Conservation (phyloP, 805 yeast genomes). For the Ogataea nonfermentans region DNA sequence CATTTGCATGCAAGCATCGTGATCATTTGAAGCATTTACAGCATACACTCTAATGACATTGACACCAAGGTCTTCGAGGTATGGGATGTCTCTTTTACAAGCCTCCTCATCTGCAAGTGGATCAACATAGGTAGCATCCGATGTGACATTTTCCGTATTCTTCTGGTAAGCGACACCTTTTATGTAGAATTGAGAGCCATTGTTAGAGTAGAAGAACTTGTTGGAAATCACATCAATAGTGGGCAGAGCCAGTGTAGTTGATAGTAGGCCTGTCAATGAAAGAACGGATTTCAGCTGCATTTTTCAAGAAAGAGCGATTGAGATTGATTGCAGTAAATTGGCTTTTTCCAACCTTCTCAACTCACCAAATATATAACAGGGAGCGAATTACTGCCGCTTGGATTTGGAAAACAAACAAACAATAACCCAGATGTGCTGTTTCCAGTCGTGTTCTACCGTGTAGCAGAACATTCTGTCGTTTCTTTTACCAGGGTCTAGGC, state of each 20-base stretch:
- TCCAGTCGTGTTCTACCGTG: constrained; percentile 3
- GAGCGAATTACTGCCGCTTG: neutral
- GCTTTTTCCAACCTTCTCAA: neutral
- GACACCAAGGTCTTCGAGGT: constrained; percentile 61
- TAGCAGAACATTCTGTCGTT: constrained; percentile 14
- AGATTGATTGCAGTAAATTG: neutral
- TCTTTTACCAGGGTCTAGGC: constrained; percentile 11
- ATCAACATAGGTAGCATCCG: constrained; percentile 48
- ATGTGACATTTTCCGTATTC: constrained; percentile 45
- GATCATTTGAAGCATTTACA: constrained; percentile 67
- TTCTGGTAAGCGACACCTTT: constrained; percentile 89
- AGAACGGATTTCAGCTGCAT: constrained; percentile 16
- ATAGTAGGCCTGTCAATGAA: constrained; percentile 16
- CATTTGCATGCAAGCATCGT: constrained; percentile 73
- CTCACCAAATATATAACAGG: constrained; percentile 1
- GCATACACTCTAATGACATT: constrained; percentile 87
- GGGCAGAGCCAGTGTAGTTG: constrained; percentile 36
- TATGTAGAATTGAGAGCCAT: constrained; percentile 81
- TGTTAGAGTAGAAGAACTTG: constrained; percentile 69
- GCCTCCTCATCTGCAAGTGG: constrained; percentile 70
- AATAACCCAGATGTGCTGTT: neutral
- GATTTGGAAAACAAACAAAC: constrained; percentile 3
- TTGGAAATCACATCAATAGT: constrained; percentile 64
- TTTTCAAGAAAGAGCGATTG: neutral
- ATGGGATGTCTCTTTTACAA: constrained; percentile 84